Evolutionary conservation across 805 yeast species (phyloP).

Genomic region (Candida chauliodis): DNA sequence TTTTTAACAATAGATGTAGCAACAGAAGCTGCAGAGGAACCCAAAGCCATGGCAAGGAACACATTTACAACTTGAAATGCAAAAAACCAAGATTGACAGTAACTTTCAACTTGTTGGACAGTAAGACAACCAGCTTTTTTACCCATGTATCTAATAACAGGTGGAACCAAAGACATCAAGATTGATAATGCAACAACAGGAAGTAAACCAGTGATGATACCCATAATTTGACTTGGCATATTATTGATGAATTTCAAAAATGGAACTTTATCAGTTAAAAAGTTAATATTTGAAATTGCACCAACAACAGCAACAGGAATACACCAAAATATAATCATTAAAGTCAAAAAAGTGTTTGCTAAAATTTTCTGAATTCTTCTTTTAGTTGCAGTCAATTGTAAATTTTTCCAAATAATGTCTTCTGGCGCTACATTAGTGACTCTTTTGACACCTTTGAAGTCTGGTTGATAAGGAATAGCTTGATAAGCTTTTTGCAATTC

Average conservation of each 20-base stretch:
- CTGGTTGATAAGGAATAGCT: constrained; percentile 57
- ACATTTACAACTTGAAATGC: constrained; percentile 90
- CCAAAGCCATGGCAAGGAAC: constrained; percentile 75
- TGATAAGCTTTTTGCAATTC: constrained; percentile 90
- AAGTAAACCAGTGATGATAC: constrained; percentile 63
- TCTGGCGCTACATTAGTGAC: constrained; percentile 70
- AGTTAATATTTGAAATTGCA: constrained; percentile 63
- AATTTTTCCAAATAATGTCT: constrained; percentile 81
- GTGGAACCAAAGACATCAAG: constrained; percentile 65
- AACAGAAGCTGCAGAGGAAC: constrained; percentile 81
- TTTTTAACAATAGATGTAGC: constrained; percentile 63
- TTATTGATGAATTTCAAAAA: constrained; percentile 56
- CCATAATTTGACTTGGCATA: constrained; percentile 52
- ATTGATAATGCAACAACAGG: constrained; percentile 66
- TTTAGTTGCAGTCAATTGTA: constrained; percentile 52
- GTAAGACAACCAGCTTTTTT: constrained; percentile 70
- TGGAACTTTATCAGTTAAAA: constrained; percentile 49
- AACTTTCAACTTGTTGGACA: constrained; percentile 66
- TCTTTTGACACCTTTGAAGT: constrained; percentile 45
- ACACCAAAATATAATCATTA: constrained; percentile 66
- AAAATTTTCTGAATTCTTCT: constrained; percentile 54
- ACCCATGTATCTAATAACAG: constrained; percentile 65
- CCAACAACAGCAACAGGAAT: constrained; percentile 79
- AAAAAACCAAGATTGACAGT: constrained; percentile 84
- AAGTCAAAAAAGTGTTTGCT: constrained; percentile 62